Evolutionary conservation across 495 filamentous ascomycete genomes (phyloP).

Genomic region (Daldinia decipiens): DNA sequence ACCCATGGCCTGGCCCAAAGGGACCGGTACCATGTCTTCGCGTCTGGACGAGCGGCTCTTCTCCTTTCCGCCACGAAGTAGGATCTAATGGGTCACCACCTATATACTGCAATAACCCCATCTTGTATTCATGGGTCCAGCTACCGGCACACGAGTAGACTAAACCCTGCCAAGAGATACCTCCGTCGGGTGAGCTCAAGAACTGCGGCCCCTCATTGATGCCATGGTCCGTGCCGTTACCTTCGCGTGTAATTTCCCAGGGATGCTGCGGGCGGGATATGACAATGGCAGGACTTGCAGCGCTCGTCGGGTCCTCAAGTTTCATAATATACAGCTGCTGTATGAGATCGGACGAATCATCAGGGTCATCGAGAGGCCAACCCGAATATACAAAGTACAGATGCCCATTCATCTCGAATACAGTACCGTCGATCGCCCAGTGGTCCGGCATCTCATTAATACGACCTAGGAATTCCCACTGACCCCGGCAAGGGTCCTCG

Average conservation of each 20-base stretch:
- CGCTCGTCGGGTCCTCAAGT: conserved; percentile 38
- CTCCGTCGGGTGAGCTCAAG: conserved; percentile 44
- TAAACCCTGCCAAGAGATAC: conserved; percentile 38
- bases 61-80: conserved; percentile 44
- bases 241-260: conserved; percentile 48
- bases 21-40: conserved; percentile 29
- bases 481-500: conserved; percentile 40
- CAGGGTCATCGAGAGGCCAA: conserved; percentile 40
- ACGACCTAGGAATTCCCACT: conserved; percentile 49
- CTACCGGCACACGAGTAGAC: conserved; percentile 46
- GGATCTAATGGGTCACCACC: conserved; percentile 46
- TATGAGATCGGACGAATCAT: conserved; percentile 32
- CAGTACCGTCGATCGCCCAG: conserved; percentile 50
- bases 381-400: conserved; percentile 48
- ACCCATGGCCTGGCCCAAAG: conserved; percentile 48
- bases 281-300: conserved; percentile 31
- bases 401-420: conserved; percentile 42
- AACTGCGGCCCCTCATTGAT: conserved; percentile 52
- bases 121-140: conserved; percentile 52
- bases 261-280: conserved; percentile 39
- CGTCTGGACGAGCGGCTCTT: conserved; percentile 44
- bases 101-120: conserved; percentile 42
- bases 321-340: conserved; percentile 47
- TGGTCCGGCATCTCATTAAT: conserved; percentile 46
- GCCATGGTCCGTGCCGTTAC: conserved; percentile 37